Base-by-base conservation (phyloP, 495 filamentous ascomycete species). In the Penicillium maclennaniae region DNA sequence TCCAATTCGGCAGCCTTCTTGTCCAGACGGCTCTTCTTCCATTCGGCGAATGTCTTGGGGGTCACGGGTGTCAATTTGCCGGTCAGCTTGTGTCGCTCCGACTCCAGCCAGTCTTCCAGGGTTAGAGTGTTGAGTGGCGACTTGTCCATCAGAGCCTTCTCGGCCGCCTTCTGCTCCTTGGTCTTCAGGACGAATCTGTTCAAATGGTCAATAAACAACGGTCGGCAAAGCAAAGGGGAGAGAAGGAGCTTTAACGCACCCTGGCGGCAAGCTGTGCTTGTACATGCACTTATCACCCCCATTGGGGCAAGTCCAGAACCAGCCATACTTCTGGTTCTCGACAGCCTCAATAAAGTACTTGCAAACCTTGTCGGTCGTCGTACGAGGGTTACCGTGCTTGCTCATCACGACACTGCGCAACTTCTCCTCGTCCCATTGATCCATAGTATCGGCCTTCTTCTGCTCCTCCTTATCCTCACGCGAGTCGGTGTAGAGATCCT, bases 221-320 rank as follows among this genome's bases (percentile, higher is more conserved):
- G 17, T 21, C 20, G 40, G 23, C 15, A 53, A 34, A 14, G 9
- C 3, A 19, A 21, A 12, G 12, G 28, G 5, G 36, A 38, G 7
- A 15, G 15, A 37, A 19, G 6, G 41, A 14, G 44, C 36, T 49
- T 14, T 8, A 12, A 79, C 85, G 68, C 81, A 92, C 86, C 93
- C 93, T 64, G 92, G 85, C 54, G 93, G 93, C 63, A 99, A 81
- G 54, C 87, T 89, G 69, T 99, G 93, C 71, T 87, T 90, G 66
- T 99, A 99, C 87, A 91, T 97, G 87, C 93, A 99, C 72, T 95
- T 88, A 71, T 99, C 86, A 47, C 89, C 95, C 53, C 89, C 92
- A 69, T 97, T 97, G 44, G 93, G 93, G 83, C 93, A 99, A 34
- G 79, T 77, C 93, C 93, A 99, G 73, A 97, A 96, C 93, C 93